phyloP scores from a whole-genome alignment of 768 basidiomycete species.

The Psilocybe sp. region DNA sequence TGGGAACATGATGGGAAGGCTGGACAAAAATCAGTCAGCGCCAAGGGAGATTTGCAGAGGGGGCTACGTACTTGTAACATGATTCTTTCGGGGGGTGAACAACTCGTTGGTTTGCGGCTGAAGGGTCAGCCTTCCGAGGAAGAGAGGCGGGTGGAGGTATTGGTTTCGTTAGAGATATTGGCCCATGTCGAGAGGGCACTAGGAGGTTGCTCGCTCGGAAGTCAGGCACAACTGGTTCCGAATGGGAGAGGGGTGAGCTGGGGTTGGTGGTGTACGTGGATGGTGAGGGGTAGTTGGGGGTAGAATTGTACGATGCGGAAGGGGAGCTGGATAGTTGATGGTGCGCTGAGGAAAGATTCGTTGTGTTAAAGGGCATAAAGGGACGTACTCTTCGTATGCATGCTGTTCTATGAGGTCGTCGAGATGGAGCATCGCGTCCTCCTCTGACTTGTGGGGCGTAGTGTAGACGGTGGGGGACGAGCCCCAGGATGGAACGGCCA shows the following conservation, averaged over 20 bases:
- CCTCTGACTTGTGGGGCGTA: conserved; percentile 43
- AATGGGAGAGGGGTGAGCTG: conserved; percentile 17
- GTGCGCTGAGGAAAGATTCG: conserved; percentile 7
- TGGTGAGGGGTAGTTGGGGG: conserved; percentile 29
- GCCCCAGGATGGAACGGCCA: conserved; percentile 41
- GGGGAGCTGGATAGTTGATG: conserved; percentile 28
- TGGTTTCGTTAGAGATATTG: conserved; percentile 54
- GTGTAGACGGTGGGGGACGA: conserved; percentile 35
- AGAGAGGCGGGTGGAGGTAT: conserved; percentile 65
- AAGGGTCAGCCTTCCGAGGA: conserved; percentile 53
- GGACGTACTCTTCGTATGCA: conserved; percentile 72
- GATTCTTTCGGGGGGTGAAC: conserved; percentile 71
- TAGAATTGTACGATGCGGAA: conserved; percentile 27
- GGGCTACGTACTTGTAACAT: conserved; percentile 64
- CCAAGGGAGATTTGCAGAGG: conserved; percentile 1
- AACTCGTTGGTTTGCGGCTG: conserved; percentile 52
- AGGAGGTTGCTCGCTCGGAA: conserved; percentile 28
- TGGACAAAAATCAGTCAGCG: conserved; percentile 25
- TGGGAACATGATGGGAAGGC: conserved; percentile 79
- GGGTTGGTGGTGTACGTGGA: conserved; percentile 23
- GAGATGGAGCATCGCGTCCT: conserved; percentile 57
- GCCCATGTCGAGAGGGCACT: conserved; percentile 32
- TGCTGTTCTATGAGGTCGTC: conserved; percentile 75
- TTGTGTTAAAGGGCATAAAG: conserved; percentile 4
- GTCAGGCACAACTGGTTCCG: conserved; percentile 21